Conservation (phyloP, 2,329 filamentous ascomycete genomes). For the Alternaria conjuncta region DNA sequence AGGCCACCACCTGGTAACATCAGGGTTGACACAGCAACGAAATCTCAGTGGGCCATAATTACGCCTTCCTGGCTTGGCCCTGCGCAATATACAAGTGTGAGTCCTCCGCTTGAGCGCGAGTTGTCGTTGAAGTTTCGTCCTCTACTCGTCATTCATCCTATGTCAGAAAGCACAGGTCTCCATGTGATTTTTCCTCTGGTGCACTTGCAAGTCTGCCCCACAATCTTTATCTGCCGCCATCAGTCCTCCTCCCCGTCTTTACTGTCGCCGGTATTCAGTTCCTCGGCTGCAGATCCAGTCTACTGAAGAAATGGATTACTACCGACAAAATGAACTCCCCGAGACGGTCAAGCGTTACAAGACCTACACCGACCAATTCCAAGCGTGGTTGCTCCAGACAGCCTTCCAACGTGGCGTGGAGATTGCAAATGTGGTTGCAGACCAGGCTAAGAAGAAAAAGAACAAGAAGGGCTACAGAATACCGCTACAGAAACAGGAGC, state of each 20-base stretch:
- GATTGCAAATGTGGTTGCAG: neutral
- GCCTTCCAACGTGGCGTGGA: constrained; percentile 20
- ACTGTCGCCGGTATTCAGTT: neutral
- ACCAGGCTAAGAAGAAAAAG: constrained; percentile 3
- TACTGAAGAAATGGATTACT: constrained; percentile 18
- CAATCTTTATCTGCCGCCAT: neutral
- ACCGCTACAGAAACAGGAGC: constrained; percentile 4
- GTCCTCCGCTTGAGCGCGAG: neutral
- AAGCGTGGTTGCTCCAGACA: constrained; percentile 22
- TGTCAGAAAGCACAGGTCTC: neutral
- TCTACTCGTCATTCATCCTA: neutral
- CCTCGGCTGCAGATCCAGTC: neutral
- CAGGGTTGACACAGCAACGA: neutral
- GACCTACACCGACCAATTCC: constrained; percentile 13
- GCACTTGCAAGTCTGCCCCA: neutral
- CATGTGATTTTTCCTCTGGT: neutral
- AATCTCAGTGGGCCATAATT: neutral
- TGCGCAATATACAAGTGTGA: neutral
- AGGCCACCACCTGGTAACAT: neutral
- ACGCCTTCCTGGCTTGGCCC: neutral
- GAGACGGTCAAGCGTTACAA: constrained; percentile 27
- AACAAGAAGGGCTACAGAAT: constrained; percentile 12
- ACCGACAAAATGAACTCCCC: constrained; percentile 21
- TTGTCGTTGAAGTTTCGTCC: neutral
- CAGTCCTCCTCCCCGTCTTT: neutral